Evolutionary conservation across 192 early-diverging fungal species (phyloP).

Genomic region (Podila epicladia): DNA sequence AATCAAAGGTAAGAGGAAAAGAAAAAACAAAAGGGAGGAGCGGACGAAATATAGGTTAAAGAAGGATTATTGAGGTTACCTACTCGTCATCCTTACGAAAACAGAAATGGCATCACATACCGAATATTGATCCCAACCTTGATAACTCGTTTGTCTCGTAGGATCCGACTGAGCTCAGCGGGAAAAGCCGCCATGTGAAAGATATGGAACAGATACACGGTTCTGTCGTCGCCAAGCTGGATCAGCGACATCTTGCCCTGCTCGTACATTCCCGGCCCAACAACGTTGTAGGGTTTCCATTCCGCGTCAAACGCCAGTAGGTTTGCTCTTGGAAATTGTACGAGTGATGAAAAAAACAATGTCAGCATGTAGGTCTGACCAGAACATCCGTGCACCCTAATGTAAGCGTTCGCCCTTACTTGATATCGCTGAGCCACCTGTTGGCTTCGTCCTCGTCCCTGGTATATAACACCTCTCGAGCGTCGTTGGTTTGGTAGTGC

Average conservation of each 20-base stretch:
- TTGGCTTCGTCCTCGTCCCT: conserved; percentile 32
- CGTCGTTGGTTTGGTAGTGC: conserved; percentile 31
- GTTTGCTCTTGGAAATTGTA: conserved; percentile 11
- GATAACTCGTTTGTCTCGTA: conserved; percentile 23
- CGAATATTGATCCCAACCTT: conserved; percentile 46
- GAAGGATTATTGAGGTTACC: neutral
- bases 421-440: conserved; percentile 22
- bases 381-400: too few species aligned
- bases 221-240: conserved; percentile 43
- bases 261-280: neutral
- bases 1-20: neutral
- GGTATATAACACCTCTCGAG: conserved; percentile 37
- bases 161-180: conserved; percentile 13
- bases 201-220: conserved; percentile 37
- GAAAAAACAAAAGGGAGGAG: neutral
- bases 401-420: neutral
- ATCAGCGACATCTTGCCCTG: conserved; percentile 27
- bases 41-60: neutral
- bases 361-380: too few species aligned
- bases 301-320: conserved; percentile 43
- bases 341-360: too few species aligned
- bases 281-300: conserved; percentile 21
- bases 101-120: conserved; percentile 13
- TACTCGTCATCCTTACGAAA: neutral
- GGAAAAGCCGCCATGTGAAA: conserved; percentile 41